Conservation (phyloP, 225 moss, liverwort and hornwort species). For the Marchantia paleacea region DNA sequence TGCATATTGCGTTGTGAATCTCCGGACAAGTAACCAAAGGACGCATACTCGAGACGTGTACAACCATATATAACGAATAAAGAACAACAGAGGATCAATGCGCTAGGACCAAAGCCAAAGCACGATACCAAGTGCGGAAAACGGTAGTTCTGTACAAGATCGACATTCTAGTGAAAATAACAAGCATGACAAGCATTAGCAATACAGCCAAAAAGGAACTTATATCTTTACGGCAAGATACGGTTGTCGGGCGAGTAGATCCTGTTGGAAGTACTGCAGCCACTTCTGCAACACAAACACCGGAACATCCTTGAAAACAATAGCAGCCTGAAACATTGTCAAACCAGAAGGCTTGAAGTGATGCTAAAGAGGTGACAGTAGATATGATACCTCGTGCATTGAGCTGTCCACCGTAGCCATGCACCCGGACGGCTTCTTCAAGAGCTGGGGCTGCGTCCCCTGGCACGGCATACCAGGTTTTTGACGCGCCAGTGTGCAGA, state of each 20-base stretch:
- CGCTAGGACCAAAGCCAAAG: no score
- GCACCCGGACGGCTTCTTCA: conserved; percentile 86
- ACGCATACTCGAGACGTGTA: no score
- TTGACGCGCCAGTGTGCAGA: conserved; percentile 78
- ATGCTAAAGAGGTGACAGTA: not conserved
- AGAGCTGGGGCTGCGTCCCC: conserved; percentile 86
- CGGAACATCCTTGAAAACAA: not conserved
- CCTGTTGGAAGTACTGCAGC: not conserved
- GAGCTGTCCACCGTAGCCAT: conserved; percentile 84
- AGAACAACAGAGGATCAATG: no score
- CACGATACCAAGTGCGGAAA: no score
- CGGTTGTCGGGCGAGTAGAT: not conserved
- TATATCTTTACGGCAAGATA: not conserved
- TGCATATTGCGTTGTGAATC: no score
- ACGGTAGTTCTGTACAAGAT: no score
- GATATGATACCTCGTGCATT: conserved; percentile 62
- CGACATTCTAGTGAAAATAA: no score
- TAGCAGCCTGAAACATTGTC: not conserved
- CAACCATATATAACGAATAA: no score
- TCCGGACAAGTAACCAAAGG: no score
- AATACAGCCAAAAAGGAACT: no score
- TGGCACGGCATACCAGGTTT: conserved; percentile 98
- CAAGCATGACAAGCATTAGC: not conserved
- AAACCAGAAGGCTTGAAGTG: not conserved
- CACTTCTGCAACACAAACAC: not conserved